A percentile compares a stretch with the other conserved stretches of the same genome.
Evolutionary conservation across 2,329 filamentous ascomycete species (phyloP).

Genomic region (Talaromyces sp.): DNA sequence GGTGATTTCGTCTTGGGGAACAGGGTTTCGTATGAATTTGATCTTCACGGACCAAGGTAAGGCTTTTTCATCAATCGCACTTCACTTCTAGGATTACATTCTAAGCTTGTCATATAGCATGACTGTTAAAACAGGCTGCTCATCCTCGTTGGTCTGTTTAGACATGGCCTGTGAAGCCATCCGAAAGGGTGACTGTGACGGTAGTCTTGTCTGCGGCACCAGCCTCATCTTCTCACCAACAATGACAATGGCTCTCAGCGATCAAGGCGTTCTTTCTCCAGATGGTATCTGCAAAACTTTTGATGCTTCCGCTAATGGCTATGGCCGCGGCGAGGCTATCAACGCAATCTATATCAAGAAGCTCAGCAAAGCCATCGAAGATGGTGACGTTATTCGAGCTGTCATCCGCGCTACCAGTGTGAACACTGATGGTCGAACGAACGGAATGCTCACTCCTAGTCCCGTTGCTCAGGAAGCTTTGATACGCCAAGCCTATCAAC

Average conservation of each 20-base stretch:
- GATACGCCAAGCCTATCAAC: conserved; percentile 35
- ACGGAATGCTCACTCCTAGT: conserved; percentile 20
- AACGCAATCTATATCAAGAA: conserved; percentile 50
- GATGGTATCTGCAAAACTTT: conserved; percentile 41
- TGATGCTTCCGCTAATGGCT: conserved; percentile 46
- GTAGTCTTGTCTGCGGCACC: conserved; percentile 26
- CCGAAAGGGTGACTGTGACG: conserved; percentile 20
- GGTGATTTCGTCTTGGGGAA: conserved; percentile 19
- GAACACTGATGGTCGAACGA: conserved; percentile 32
- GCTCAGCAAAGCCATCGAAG: conserved; percentile 43
- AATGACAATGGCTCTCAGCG: conserved; percentile 31
- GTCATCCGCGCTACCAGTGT: conserved; percentile 29
- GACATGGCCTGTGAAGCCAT: conserved; percentile 22
- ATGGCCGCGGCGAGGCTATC: conserved; percentile 51
- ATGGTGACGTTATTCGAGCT: conserved; percentile 41
- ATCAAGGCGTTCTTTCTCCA: conserved; percentile 48
- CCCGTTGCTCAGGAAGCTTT: conserved; percentile 33
- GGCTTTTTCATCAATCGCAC: conserved; percentile 38
- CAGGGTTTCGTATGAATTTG: conserved; percentile 24
- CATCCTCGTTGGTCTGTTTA: conserved; percentile 27
- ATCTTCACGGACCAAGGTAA: conserved; percentile 31
- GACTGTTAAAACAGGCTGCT: conserved; percentile 18
- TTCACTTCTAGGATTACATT: conserved; percentile 32
- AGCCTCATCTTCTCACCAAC: conserved; percentile 27
- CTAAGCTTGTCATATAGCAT: conserved; percentile 25